phyloP scores from a whole-genome alignment of 768 basidiomycete species.

The Calvatia gigantea region DNA sequence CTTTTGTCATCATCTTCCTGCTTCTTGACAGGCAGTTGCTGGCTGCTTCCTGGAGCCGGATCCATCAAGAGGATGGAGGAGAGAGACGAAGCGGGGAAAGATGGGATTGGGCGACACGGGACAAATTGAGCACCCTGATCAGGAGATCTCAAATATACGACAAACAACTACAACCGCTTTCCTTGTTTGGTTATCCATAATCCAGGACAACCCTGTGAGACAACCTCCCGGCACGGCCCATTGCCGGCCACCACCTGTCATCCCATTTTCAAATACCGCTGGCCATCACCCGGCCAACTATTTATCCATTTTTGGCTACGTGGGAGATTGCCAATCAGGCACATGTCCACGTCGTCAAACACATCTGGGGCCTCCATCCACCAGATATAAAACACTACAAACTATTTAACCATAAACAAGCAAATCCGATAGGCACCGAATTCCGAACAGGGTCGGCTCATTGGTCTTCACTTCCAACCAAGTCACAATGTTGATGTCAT shows the following conservation, averaged over 20 bases:
- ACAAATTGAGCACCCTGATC: slow-evolving; percentile 18
- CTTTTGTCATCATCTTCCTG: slow-evolving; percentile 54
- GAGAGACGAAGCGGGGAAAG: slow-evolving; percentile 14
- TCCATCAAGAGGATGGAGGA: slow-evolving; percentile 18
- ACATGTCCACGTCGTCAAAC: not conserved
- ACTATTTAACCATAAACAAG: not conserved
- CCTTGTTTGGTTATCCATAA: not conserved
- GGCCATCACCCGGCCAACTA: not conserved
- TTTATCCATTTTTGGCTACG: slow-evolving; percentile 3
- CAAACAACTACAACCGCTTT: slow-evolving; percentile 14
- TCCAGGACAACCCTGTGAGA: slow-evolving; percentile 6
- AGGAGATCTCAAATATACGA: slow-evolving; percentile 14
- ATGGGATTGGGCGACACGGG: slow-evolving; percentile 14
- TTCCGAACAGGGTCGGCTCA: not conserved
- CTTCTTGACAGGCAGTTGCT: slow-evolving; percentile 47
- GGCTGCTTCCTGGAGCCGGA: slow-evolving; percentile 32
- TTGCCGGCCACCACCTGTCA: not conserved
- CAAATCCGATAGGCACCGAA: not conserved
- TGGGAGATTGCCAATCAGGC: not conserved
- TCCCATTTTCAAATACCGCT: slow-evolving; percentile 2
- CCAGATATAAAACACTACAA: not conserved
- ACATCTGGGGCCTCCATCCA: not conserved
- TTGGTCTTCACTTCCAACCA: not conserved
- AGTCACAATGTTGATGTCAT: slow-evolving; percentile 45
- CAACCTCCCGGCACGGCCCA: slow-evolving; percentile 7